Percentiles rank a stretch among this genome's conserved stretches.
These are phyloP conservation scores for Naganishia sp. DNA, from an alignment of 1,284 basidiomycete genomes.

Conservation along the genomic window DNA sequence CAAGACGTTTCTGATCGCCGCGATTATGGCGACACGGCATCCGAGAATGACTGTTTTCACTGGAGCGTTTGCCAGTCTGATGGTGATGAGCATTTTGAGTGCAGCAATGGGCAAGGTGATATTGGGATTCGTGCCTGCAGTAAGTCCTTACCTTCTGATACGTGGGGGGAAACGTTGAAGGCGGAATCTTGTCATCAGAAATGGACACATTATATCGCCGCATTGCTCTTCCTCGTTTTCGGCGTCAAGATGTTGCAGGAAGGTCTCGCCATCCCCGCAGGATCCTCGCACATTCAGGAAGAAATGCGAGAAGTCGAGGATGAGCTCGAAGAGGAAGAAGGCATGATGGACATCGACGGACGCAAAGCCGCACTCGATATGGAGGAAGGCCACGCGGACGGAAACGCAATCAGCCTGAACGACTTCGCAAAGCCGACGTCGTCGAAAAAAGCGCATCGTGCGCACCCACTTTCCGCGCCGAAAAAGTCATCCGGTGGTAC, in stretches of 20 bases:
- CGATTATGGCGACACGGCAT: constrained; percentile 95
- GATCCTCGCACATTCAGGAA: constrained; percentile 69
- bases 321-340: constrained; percentile 64
- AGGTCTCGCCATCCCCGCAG: constrained; percentile 71
- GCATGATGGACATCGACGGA: constrained; percentile 45
- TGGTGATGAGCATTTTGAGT: constrained; percentile 89
- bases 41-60: constrained; percentile 80
- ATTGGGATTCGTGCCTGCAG: constrained; percentile 75
- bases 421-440: not conserved
- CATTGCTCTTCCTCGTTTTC: constrained; percentile 80
- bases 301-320: constrained; percentile 91
- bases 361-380: constrained; percentile 60
- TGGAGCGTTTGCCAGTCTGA: constrained; percentile 83
- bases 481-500: not conserved
- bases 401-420: constrained; percentile 7
- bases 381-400: constrained; percentile 58
- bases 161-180: not conserved
- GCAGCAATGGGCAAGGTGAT: constrained; percentile 84
- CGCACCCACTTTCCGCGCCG: constrained; percentile 27
- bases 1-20: constrained; percentile 97
- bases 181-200: constrained; percentile 8
- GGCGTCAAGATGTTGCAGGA: constrained; percentile 83
- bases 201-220: constrained; percentile 57
- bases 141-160: constrained; percentile 33
- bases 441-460: constrained; percentile 20